Conservation (phyloP, 2,329 filamentous ascomycete genomes). For the Aspergillus brunneoviolaceus region DNA sequence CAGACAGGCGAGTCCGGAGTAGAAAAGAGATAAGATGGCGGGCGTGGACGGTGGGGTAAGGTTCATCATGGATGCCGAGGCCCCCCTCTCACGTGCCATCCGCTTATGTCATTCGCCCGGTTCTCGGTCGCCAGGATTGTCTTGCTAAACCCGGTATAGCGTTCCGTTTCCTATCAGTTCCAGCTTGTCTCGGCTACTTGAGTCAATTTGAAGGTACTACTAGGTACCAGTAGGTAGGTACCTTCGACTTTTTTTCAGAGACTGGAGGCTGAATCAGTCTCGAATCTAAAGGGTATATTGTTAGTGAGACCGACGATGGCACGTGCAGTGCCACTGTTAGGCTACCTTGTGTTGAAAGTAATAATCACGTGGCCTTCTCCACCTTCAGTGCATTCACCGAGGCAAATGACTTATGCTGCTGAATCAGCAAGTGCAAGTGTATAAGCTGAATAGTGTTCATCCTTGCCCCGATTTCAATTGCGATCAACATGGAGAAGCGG, state of each 20-base stretch:
- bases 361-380: no score
- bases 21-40: background rate
- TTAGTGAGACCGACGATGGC: no score
- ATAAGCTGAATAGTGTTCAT: background rate
- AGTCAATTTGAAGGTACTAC: no score
- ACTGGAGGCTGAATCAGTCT: no score
- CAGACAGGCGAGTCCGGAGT: background rate
- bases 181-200: no score
- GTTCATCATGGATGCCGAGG: background rate
- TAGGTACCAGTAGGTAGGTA: no score
- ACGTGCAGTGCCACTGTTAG: no score
- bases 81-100: background rate
- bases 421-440: background rate
- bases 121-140: background rate
- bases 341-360: no score
- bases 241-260: no score
- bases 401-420: background rate
- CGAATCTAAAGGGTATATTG: no score
- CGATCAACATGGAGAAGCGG: background rate
- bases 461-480: background rate
- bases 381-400: background rate
- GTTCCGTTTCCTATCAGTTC: no score
- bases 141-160: background rate
- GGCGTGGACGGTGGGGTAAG: background rate
- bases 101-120: background rate